Evolutionary conservation across 78 protist species (phyloP), one percentile per base, ranked within the genome.

Genomic region (Dictyostelium discoideum): DNA sequence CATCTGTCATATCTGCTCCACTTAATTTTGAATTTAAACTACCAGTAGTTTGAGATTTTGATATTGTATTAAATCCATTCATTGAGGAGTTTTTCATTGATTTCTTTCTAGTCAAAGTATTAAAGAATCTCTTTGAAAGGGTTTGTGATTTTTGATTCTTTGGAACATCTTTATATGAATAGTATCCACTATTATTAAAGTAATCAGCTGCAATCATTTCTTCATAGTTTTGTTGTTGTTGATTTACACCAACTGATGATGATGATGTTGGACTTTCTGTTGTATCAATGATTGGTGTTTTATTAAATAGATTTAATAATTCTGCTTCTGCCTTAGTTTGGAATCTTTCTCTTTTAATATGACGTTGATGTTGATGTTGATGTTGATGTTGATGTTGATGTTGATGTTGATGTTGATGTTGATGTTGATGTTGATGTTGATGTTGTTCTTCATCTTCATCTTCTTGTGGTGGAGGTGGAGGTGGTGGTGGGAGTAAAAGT

Each of bases 271-370:
- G 77, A 44, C 80, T 29, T 16, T 9, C n/a, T 8, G 44, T 85
- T 16, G 32, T 24, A 18, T 85, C 84, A 1, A 72, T 9, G 24
- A 39, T 85, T 18, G 44, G 78, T 9, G 72, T 40, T 40, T 44
- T 40, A 7, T 14, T 20, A 3, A 85, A 85, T 22, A 85, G 13
- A 85, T 11, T 67, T 1, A 65, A 22, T 22, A 85, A 54, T n/a
- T 85, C 89, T 20, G 44, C 48, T 29, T 85, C 89, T 22, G 89
- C 89, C 44, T 73, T 60, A 4, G 89, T 85, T 85, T 57, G 89
- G 73, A 29, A 42, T 85, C 89, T 85, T n/a, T 60, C 89, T 67
- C 81, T 67, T 81, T 32, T 81, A 50, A 48, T 11, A 0, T n/a
- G 29, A 24, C 4, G n/a, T 18, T 57, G 26, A 22, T 7, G 26